Conservation (phyloP, 257 asterid species). For the Hygrophila difformis region DNA sequence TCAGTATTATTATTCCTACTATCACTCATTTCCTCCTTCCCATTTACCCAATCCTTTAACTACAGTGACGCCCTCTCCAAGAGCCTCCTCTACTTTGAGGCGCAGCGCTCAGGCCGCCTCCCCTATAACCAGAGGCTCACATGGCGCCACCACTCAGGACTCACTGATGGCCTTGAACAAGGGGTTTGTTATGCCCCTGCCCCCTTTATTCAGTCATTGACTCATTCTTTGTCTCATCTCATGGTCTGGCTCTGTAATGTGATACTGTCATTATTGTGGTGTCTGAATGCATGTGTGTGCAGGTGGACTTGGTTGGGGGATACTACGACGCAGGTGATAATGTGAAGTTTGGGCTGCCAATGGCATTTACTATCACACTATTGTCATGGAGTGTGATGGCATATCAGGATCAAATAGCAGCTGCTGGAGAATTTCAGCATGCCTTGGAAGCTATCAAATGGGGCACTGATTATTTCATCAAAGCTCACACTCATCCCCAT, state of each 20-base stretch:
- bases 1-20: conserved; percentile 2
- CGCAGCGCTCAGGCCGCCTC: conserved; percentile 88
- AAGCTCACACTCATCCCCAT: conserved; percentile 57
- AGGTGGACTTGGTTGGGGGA: conserved; percentile 59
- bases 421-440: conserved; percentile 41
- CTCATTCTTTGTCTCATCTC: too few species aligned
- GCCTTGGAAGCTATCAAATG: too few species aligned
- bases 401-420: conserved; percentile 28
- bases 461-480: conserved; percentile 66
- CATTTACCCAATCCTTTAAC: background rate
- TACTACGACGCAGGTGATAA: too few species aligned
- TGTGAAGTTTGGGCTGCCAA: too few species aligned
- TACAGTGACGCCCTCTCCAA: conserved; percentile 61
- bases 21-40: background rate
- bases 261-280: too few species aligned
- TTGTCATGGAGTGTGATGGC: conserved; percentile 44
- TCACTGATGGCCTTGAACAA: conserved; percentile 90
- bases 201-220: too few species aligned
- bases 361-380: conserved; percentile 55
- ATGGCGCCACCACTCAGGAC: conserved; percentile 96
- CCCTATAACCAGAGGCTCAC: conserved; percentile 66
- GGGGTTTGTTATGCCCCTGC: conserved; percentile 34
- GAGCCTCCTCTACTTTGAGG: too few species aligned
- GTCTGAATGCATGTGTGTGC: background rate
- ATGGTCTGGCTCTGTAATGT: too few species aligned